Conservation (phyloP, 2,329 filamentous ascomycete genomes). For the Botryotinia calthae region DNA sequence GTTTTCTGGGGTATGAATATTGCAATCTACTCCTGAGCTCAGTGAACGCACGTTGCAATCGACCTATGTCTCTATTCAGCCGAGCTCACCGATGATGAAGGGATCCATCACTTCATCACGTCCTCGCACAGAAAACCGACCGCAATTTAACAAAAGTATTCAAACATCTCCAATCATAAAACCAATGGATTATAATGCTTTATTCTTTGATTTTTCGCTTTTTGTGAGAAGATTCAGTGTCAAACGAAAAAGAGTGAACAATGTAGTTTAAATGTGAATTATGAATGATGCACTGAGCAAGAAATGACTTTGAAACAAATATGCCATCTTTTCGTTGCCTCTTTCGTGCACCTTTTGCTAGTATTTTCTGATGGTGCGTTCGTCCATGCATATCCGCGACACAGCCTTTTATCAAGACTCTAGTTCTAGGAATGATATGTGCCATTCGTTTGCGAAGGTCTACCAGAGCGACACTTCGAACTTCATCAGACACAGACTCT, state of each 20-base stretch:
- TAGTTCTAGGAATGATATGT: too few species aligned
- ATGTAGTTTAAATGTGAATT: neutral
- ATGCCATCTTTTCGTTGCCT: neutral
- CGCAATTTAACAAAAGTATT: neutral
- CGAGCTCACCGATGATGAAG: neutral
- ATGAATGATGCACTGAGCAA: neutral
- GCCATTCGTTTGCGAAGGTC: too few species aligned
- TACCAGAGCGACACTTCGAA: neutral
- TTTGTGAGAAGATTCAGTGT: neutral
- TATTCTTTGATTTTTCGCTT: neutral
- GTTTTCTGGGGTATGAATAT: neutral
- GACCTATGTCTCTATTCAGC: neutral
- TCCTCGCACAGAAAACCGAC: neutral
- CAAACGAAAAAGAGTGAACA: neutral
- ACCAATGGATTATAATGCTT: neutral
- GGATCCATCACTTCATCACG: neutral
- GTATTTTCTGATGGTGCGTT: neutral
- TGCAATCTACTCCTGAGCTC: neutral
- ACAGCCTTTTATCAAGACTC: too few species aligned
- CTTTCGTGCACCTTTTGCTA: too few species aligned
- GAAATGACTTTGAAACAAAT: neutral
- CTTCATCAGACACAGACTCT: neutral
- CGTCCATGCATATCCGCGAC: too few species aligned
- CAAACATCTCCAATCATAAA: neutral
- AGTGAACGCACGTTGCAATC: neutral